Conservation (phyloP, 257 asterid species). For the Solanum acaule region DNA sequence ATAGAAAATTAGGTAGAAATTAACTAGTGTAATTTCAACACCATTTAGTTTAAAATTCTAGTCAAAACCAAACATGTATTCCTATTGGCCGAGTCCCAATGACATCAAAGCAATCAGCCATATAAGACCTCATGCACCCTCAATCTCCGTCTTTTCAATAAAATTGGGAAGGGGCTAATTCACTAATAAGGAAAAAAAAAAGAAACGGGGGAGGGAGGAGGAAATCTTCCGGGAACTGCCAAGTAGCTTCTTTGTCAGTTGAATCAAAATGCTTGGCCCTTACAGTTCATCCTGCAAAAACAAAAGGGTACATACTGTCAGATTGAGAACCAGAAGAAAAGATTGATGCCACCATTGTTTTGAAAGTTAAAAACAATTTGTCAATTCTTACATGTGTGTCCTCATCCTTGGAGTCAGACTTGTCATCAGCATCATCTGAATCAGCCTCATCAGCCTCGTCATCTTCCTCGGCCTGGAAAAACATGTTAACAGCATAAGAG, state of each 20-base stretch:
- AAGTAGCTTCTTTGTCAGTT: constrained; percentile 4
- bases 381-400: constrained; percentile 41
- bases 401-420: constrained; percentile 31
- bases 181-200: neutral
- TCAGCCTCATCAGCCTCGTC: constrained; percentile 33
- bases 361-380: neutral
- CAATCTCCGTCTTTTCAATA: constrained; percentile 18
- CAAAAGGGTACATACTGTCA: neutral
- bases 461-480: constrained; percentile 65
- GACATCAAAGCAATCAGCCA: constrained; percentile 7
- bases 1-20: neutral
- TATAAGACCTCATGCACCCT: constrained; percentile 21
- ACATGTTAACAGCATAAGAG: neutral
- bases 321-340: neutral
- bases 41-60: neutral
- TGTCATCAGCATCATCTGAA: constrained; percentile 25
- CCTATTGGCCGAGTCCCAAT: constrained; percentile 3
- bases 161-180: constrained; percentile 5
- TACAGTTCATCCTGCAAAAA: constrained; percentile 70
- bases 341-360: neutral
- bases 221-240: constrained; percentile 1
- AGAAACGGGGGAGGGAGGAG: neutral
- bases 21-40: neutral
- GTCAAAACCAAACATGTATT: neutral
- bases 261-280: constrained; percentile 10